phyloP scores from a whole-genome alignment of 2,329 filamentous ascomycete species.

The Talaromyces rugulosus region DNA sequence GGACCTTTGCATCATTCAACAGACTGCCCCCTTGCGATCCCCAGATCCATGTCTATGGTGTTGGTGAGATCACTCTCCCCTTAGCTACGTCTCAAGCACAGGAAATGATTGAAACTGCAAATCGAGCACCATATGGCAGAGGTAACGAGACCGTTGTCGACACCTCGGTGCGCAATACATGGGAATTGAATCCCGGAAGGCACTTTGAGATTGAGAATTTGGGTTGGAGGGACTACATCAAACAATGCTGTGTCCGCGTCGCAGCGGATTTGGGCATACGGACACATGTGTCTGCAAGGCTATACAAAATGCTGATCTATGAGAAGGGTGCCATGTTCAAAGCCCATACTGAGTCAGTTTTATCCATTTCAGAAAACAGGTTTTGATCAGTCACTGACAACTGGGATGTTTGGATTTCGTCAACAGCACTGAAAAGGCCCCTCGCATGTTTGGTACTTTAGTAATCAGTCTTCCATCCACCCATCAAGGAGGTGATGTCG shows the following conservation, averaged over 20 bases:
- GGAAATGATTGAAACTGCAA: not conserved
- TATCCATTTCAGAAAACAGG: too few relatives aligned
- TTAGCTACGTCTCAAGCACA: not conserved
- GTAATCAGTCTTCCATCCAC: not conserved
- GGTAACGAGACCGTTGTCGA: slow-evolving; percentile 40
- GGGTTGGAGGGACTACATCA: slow-evolving; percentile 21
- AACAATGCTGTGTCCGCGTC: not conserved
- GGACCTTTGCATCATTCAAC: not conserved
- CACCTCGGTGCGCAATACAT: slow-evolving; percentile 39
- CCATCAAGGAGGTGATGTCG: not conserved
- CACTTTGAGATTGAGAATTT: slow-evolving; percentile 36
- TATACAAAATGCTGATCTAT: slow-evolving; percentile 46
- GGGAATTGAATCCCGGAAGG: slow-evolving; percentile 35
- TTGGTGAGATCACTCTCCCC: not conserved
- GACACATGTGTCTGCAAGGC: slow-evolving; percentile 27
- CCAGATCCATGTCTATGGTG: not conserved
- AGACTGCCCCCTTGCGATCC: not conserved
- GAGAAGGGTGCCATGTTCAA: slow-evolving; percentile 40
- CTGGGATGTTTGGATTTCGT: too few relatives aligned
- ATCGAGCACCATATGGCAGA: slow-evolving; percentile 31
- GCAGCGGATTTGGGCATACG: slow-evolving; percentile 28
- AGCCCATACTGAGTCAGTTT: slow-evolving; percentile 31
- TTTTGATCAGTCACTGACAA: too few relatives aligned
- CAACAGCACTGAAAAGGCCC: not conserved
- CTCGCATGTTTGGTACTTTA: not conserved